Base-by-base conservation (phyloP, 345 rosid species). In the Aethionema arabicum region DNA sequence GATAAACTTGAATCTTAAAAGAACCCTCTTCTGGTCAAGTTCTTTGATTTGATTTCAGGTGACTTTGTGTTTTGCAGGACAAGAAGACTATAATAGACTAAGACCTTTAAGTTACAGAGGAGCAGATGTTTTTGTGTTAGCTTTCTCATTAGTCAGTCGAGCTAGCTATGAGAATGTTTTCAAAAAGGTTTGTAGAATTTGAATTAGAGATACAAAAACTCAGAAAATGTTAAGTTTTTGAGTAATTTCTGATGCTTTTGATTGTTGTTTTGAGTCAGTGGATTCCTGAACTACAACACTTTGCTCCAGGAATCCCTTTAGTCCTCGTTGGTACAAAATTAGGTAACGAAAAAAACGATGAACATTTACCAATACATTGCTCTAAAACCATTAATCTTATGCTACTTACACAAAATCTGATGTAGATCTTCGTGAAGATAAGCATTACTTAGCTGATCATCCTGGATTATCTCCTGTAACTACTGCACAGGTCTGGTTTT, bases 91-190 rank as follows among this genome's bases (percentile, higher is more conserved):
- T 78, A 92, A 92, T 61, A 85, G 99, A 59, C 63, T 92, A 70
- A 82, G 99, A 81, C 99, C 99, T 59, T 80, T 92, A 80, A 92
- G 99, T 79, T 92, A 92, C 79, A 85, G 99, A 81, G 97, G 90
- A 35, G 98, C 88, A 8, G 98, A 92, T 73, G 88, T 89, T 40
- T 92, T 92, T 69, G 98, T 92, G 76, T 80, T 92, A 74, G 87
- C 97, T 69, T 92, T 89, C 84, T 92, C 99, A 13, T 75, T 92
- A 61, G 93, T 92, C 61, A 92, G 96, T 75, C 86, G 95, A 57
- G 96, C 99, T 7, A 92, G 97, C 78, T 89, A 89, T 27, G 99
- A 92, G 76, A 92, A 92, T 72, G 82, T 92, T 50, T 79, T 81
- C 3, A 92, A 92, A 74, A 92, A 92, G 99, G 99, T 92, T 43